phyloP scores from a whole-genome alignment of 1,139 yeast genomes.

The Sugiyamaella xylanicola region DNA sequence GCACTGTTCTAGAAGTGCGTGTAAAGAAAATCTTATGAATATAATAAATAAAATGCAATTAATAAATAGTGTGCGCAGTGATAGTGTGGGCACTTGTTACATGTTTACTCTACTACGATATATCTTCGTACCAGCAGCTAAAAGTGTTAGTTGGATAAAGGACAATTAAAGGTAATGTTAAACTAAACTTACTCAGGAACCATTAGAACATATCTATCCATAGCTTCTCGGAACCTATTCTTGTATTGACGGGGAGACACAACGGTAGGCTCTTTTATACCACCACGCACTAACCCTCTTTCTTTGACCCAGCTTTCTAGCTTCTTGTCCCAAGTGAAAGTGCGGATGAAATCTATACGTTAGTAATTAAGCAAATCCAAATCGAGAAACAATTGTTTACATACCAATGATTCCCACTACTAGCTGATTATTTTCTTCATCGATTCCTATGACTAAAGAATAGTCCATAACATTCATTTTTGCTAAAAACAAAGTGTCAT shows the following conservation, averaged over 20 bases:
- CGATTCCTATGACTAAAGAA: slow-evolving; percentile 90
- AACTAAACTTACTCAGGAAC: slow-evolving; percentile 80
- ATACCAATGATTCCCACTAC: slow-evolving; percentile 87
- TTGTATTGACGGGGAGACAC: slow-evolving; percentile 96
- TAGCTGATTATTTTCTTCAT: slow-evolving; percentile 64
- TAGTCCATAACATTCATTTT: slow-evolving; percentile 99
- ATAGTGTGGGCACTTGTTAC: too few species aligned
- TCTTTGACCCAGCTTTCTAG: slow-evolving; percentile 99
- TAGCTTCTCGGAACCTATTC: slow-evolving; percentile 92
- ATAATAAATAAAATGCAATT: background rate
- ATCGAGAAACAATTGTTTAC: slow-evolving; percentile 14
- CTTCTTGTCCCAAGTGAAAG: slow-evolving; percentile 98
- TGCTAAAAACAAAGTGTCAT: slow-evolving; percentile 89
- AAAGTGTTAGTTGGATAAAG: slow-evolving; percentile 14
- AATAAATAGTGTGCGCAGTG: too few species aligned
- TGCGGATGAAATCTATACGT: slow-evolving; percentile 68
- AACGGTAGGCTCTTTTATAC: slow-evolving; percentile 93
- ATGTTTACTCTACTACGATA: too few species aligned
- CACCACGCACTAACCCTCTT: slow-evolving; percentile 78
- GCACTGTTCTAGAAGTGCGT: too few species aligned
- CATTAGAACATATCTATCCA: slow-evolving; percentile 93
- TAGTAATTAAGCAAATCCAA: slow-evolving; percentile 1
- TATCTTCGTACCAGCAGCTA: slow-evolving; percentile 36
- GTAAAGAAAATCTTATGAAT: too few species aligned
- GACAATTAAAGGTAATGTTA: too few species aligned